Percentiles rank a stretch among this genome's conserved stretches.
These are phyloP conservation scores for Solanum lycopersicoides DNA, from an alignment of 257 asterid species.

Conservation along the genomic window DNA sequence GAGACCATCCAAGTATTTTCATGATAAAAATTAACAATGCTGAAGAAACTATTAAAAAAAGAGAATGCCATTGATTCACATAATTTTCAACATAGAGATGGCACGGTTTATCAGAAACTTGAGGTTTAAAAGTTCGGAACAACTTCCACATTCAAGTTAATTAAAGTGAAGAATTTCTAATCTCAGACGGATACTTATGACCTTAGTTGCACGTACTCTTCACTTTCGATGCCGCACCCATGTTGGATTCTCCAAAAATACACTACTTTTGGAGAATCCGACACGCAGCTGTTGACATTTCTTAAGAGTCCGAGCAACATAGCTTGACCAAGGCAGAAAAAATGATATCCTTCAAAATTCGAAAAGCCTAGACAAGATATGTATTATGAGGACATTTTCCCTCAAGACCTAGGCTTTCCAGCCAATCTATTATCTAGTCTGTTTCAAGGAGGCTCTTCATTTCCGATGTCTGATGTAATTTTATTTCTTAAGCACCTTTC, in stretches of 20 bases:
- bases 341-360: background rate
- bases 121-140: background rate
- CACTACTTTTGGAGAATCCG: background rate
- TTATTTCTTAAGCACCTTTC: background rate
- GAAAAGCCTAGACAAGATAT: background rate
- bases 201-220: background rate
- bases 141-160: background rate
- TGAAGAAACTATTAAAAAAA: background rate
- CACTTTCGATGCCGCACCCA: background rate
- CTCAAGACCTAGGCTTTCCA: background rate
- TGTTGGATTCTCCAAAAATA: background rate
- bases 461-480: background rate
- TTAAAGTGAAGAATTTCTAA: background rate
- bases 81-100: background rate
- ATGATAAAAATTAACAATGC: background rate
- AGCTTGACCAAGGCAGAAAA: background rate
- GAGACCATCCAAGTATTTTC: background rate
- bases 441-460: background rate
- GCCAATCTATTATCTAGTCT: background rate
- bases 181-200: background rate
- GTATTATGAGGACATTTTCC: background rate
- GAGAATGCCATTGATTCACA: background rate
- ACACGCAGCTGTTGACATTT: background rate
- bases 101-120: background rate
- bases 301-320: background rate